phyloP scores from a whole-genome alignment of 345 rosid species.

The Eucalyptus virginea region DNA sequence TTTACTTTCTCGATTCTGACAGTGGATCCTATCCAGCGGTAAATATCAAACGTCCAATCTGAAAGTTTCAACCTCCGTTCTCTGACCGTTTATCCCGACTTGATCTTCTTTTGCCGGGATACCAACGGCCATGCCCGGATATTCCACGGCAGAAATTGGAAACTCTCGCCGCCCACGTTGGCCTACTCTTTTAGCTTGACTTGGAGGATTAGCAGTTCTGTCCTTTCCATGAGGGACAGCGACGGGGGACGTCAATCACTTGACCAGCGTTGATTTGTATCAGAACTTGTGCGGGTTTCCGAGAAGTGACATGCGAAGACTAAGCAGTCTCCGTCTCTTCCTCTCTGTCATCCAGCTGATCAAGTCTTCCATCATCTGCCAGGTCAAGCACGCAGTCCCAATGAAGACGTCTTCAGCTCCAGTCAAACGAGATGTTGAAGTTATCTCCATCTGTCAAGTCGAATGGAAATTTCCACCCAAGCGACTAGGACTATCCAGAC shows the following conservation, averaged over 20 bases:
- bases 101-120: neutral
- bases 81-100: neutral
- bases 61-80: constrained; percentile 58
- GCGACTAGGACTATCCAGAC: neutral
- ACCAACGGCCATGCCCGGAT: neutral
- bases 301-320: no score
- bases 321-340: no score
- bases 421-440: neutral
- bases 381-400: neutral
- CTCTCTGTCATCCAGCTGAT: neutral
- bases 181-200: neutral
- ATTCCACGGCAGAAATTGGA: neutral
- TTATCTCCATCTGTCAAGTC: neutral
- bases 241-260: neutral
- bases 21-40: constrained; percentile 85
- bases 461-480: neutral
- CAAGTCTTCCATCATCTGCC: neutral
- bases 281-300: no score
- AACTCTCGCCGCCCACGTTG: neutral
- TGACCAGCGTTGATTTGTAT: neutral
- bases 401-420: neutral
- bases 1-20: constrained; percentile 85
- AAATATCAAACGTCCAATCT: constrained; percentile 57
- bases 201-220: neutral
- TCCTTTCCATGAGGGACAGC: neutral